Conservation (phyloP, 139 green algal genomes). For the Tetradesmus lagerheimii region DNA sequence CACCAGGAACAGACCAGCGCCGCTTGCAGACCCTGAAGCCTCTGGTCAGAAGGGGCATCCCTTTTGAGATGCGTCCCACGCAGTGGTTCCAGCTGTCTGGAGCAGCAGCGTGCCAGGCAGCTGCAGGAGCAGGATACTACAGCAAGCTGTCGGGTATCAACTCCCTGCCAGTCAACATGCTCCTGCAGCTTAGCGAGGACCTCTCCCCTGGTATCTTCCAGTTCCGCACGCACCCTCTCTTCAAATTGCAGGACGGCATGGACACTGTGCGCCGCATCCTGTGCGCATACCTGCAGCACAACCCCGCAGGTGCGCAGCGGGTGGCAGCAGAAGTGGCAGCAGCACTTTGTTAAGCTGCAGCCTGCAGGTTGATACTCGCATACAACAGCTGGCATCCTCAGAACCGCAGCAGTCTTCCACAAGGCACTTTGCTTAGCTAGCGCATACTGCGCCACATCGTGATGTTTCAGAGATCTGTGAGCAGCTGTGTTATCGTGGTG, state of each 20-base stretch:
- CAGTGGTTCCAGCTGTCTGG: slow-evolving; percentile 30
- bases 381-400: too few relatives aligned
- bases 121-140: not conserved
- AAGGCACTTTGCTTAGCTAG: too few relatives aligned
- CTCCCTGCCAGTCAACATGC: not conserved
- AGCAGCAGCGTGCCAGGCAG: slow-evolving; percentile 22
- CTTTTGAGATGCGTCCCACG: slow-evolving; percentile 8
- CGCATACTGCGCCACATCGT: too few relatives aligned
- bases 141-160: slow-evolving; percentile 13
- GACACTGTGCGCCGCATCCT: slow-evolving; percentile 27
- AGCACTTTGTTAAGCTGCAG: not conserved
- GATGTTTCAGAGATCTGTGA: too few relatives aligned
- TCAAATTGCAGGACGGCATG: slow-evolving; percentile 27
- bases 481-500: too few relatives aligned
- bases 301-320: not conserved
- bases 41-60: slow-evolving; percentile 17
- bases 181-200: slow-evolving; percentile 22
- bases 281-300: slow-evolving; percentile 25
- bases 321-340: not conserved
- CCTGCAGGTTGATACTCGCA: not conserved
- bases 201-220: slow-evolving; percentile 14
- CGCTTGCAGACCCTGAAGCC: slow-evolving; percentile 1
- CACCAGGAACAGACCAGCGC: not conserved
- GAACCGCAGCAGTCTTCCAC: too few relatives aligned
- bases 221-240: slow-evolving; percentile 30